These are phyloP conservation scores for Penicillium sclerotigenum DNA, from an alignment of 2,329 filamentous ascomycete species.

Conservation along the genomic window DNA sequence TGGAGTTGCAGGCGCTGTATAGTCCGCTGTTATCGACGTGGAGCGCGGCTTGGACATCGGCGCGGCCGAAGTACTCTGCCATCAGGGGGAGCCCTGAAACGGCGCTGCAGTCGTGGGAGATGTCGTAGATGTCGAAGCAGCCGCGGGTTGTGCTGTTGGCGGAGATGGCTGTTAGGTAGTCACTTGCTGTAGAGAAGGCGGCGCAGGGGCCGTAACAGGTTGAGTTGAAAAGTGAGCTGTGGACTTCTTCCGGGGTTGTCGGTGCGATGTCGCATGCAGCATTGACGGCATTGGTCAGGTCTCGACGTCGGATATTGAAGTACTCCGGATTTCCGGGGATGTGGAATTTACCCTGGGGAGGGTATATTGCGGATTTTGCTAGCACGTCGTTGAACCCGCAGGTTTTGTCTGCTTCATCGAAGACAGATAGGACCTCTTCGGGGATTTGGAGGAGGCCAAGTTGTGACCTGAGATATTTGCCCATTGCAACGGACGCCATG, in stretches of 20 bases:
- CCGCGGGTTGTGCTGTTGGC: constrained; percentile 5
- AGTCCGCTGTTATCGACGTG: constrained; percentile 23
- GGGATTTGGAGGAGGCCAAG: constrained; percentile 25
- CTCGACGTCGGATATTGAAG: constrained; percentile 26
- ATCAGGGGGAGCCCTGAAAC: constrained; percentile 23
- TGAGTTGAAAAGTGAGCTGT: constrained; percentile 32
- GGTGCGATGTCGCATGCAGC: constrained; percentile 26
- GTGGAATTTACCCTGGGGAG: constrained; percentile 29
- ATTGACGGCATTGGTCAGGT: constrained; percentile 12
- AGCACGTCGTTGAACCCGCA: constrained; percentile 35
- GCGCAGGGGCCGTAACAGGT: constrained; percentile 38
- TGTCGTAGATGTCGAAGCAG: constrained; percentile 38
- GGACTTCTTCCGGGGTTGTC: constrained; percentile 25
- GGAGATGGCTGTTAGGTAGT: constrained; percentile 27
- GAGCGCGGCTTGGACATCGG: constrained; percentile 34
- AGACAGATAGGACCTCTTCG: constrained; percentile 27
- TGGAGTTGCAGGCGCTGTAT: constrained; percentile 33
- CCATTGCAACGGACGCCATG: constrained; percentile 31
- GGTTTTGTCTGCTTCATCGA: constrained; percentile 28
- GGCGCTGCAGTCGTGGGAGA: constrained; percentile 32
- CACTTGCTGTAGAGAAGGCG: constrained; percentile 34
- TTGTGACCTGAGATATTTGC: constrained; percentile 30
- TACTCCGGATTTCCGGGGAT: constrained; percentile 34
- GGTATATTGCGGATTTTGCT: constrained; percentile 27
- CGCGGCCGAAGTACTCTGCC: constrained; percentile 33